Base-by-base conservation (phyloP, 2,329 filamentous ascomycete species). In the Raffaelea albimanens region DNA sequence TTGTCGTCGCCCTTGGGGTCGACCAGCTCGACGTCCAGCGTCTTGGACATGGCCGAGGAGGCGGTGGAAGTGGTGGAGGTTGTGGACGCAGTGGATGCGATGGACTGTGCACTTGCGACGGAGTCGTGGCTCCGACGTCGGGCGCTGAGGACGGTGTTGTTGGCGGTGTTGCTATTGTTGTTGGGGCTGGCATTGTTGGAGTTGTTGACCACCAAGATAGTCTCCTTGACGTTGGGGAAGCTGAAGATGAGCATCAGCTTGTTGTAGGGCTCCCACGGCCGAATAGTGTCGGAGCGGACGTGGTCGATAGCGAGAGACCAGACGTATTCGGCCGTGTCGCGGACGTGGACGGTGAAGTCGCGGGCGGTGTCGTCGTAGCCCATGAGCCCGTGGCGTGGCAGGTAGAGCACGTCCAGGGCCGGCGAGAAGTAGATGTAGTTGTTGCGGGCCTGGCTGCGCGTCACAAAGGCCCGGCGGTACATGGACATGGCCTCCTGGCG, bases 261-360 rank as follows among this genome's bases (percentile, higher is more conserved):
- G 59, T 70, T 72, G 59, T 73, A 74, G 11, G 66, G 67, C 60
- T 74, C 71, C 71, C 71, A 73, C 16, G 70, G 70, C 33, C 68
- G 59, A 43, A 70, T 66, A 45, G 71, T 62, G 31, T 65, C 59
- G 16, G 65, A 58, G 23, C 62, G 62, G 31, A 73, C 68, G 47
- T 72, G 66, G 55, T 74, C 71, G 42, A 74, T 61, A 2, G 69
- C 71, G 7, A 74, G 59, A 31, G 63, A 60, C 40, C 57, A 57
- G 13, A 71, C 59, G 31, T 55, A 50, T 36, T 63, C 56, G 25
- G 64, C 57, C 1, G 64, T 57, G 29, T 61, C 58, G 23, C 53
- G 57, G 22, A 71, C 60, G 31, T 66, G 58, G 4, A 58, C 53
- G 3, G 62, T 58, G 45, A 73, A 70, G 40, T 70, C 67, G 34